Percentiles rank a stretch among this genome's conserved stretches.
Evolutionary conservation across 192 early-diverging fungal genomes (phyloP).

Genomic region (Podila horticola): DNA sequence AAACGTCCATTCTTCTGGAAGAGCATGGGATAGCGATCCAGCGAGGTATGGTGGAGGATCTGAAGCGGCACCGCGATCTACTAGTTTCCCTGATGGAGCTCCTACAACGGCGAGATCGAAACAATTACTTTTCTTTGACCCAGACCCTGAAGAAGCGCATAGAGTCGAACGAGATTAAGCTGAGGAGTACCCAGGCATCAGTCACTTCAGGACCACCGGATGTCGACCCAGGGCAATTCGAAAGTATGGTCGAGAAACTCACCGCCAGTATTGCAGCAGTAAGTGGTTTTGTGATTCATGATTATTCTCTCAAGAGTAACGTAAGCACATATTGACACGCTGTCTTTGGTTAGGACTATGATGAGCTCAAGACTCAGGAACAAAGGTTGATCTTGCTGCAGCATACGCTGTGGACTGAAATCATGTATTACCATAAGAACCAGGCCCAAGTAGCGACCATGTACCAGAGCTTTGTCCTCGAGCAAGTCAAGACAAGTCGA

Average conservation of each 20-base stretch:
- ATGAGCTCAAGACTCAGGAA: conserved; percentile 56
- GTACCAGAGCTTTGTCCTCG: conserved; percentile 68
- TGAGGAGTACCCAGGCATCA: conserved; percentile 12
- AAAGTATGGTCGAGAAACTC: conserved; percentile 26
- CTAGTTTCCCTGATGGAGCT: conserved; percentile 64
- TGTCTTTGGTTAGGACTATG: conserved; percentile 54
- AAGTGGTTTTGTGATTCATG: neutral
- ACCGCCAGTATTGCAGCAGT: conserved; percentile 5
- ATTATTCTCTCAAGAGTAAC: neutral
- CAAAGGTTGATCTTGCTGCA: conserved; percentile 58
- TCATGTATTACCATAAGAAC: conserved; percentile 68
- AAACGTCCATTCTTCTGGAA: conserved; percentile 38
- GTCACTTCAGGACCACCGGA: conserved; percentile 6
- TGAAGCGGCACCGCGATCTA: conserved; percentile 72
- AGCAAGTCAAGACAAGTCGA: conserved; percentile 60
- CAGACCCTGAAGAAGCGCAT: conserved; percentile 66
- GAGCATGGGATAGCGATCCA: conserved; percentile 52
- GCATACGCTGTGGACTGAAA: conserved; percentile 64
- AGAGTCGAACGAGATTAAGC: conserved; percentile 50
- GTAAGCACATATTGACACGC: neutral
- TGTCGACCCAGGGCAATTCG: conserved; percentile 12
- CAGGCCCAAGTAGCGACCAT: conserved; percentile 60
- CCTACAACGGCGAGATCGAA: conserved; percentile 63
- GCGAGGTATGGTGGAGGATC: conserved; percentile 69
- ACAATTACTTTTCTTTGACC: conserved; percentile 31